A percentile compares a stretch with the other conserved stretches of the same genome.
phyloP scores from a whole-genome alignment of 768 basidiomycete species.

The Mycena belliarum region DNA sequence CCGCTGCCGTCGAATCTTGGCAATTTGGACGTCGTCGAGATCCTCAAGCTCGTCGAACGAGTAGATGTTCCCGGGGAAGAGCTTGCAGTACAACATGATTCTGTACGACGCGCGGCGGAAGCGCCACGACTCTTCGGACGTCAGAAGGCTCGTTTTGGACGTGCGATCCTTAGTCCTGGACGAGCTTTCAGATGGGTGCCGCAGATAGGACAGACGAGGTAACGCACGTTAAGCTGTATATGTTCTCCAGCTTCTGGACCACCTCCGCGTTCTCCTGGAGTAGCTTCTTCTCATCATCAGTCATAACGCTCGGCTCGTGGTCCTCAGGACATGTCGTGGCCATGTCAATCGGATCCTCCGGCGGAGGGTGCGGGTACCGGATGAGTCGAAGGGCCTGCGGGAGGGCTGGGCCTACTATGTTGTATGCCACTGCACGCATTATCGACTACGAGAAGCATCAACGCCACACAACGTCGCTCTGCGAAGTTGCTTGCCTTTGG shows the following conservation, averaged over 20 bases:
- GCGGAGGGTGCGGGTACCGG: constrained; percentile 2
- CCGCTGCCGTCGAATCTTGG: background rate
- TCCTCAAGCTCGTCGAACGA: background rate
- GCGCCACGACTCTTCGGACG: background rate
- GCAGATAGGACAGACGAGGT: background rate
- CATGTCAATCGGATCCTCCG: background rate
- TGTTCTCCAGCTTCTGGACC: constrained; percentile 21
- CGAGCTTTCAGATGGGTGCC: background rate
- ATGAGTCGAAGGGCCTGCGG: background rate
- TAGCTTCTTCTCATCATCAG: background rate
- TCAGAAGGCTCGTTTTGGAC: constrained; percentile 1
- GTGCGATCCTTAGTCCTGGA: constrained; percentile 3
- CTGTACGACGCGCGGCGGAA: constrained; percentile 17
- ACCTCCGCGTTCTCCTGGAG: constrained; percentile 9
- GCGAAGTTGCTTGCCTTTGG: no score
- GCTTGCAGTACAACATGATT: constrained; percentile 8
- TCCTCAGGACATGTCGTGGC: constrained; percentile 5
- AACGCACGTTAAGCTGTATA: constrained; percentile 26
- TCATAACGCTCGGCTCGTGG: background rate
- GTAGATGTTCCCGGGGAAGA: background rate
- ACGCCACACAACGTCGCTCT: no score
- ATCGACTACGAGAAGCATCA: no score
- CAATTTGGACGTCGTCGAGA: background rate
- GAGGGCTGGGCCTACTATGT: no score
- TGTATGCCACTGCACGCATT: no score